These are phyloP conservation scores for Massarina eburnea DNA, from an alignment of 2,329 filamentous ascomycete genomes.

Conservation along the genomic window DNA sequence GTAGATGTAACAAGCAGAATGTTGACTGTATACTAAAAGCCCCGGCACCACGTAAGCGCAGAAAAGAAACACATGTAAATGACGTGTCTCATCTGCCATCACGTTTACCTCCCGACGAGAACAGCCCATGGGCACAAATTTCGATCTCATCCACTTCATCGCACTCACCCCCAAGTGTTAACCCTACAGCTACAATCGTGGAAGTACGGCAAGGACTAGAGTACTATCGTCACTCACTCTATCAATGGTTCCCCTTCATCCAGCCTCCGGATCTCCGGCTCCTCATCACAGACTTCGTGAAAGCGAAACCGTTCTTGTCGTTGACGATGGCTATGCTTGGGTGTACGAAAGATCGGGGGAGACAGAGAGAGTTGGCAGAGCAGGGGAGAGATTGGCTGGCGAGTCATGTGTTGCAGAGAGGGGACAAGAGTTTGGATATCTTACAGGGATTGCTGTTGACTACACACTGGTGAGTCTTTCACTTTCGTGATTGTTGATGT, in stretches of 20 bases:
- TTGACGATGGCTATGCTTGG: slow-evolving; percentile 16
- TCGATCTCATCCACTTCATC: not conserved
- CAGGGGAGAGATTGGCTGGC: slow-evolving; percentile 7
- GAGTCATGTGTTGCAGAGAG: slow-evolving; percentile 3
- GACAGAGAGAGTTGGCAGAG: slow-evolving; percentile 11
- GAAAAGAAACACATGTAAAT: too few relatives aligned
- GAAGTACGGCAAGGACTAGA: slow-evolving; percentile 8
- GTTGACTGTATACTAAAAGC: slow-evolving; percentile 9
- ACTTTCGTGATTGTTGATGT: not conserved
- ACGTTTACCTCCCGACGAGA: not conserved
- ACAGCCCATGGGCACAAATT: not conserved
- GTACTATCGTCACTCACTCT: slow-evolving; percentile 10
- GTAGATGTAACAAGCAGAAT: slow-evolving; percentile 8
- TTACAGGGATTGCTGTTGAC: slow-evolving; percentile 13
- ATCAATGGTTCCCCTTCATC: slow-evolving; percentile 14
- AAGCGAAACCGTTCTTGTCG: slow-evolving; percentile 12
- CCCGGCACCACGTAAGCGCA: slow-evolving; percentile 9
- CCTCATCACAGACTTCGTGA: not conserved
- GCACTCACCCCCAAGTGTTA: not conserved
- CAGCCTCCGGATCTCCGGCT: slow-evolving; percentile 1
- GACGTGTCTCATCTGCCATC: not conserved
- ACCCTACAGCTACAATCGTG: not conserved
- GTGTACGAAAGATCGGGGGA: slow-evolving; percentile 9
- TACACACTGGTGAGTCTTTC: slow-evolving; percentile 10
- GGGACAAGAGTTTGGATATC: slow-evolving; percentile 13